phyloP scores from a whole-genome alignment of 768 basidiomycete genomes.

The Mycena haematopus region DNA sequence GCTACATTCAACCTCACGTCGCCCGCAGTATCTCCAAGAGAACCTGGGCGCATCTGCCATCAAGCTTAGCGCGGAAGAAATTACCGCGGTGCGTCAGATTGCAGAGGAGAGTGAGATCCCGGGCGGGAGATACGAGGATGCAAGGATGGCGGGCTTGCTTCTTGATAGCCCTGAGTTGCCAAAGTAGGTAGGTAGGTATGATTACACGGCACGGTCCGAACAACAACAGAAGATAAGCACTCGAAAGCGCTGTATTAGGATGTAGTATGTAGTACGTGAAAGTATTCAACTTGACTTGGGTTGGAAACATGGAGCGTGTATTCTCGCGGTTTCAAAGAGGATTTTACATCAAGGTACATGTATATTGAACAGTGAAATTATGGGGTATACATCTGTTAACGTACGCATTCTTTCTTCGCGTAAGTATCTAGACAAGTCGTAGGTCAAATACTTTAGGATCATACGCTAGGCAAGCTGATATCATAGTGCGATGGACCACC shows the following conservation, averaged over 20 bases:
- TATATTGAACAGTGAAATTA: too few relatives aligned
- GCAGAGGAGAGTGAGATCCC: slow-evolving; percentile 38
- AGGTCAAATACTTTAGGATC: neutral
- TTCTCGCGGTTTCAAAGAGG: too few relatives aligned
- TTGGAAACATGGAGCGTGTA: too few relatives aligned
- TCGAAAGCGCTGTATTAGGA: too few relatives aligned
- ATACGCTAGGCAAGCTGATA: neutral
- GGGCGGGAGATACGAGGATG: slow-evolving; percentile 16
- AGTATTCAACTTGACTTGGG: too few relatives aligned
- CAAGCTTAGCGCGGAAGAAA: slow-evolving; percentile 37
- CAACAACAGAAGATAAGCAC: neutral
- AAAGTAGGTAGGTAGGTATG: slow-evolving; percentile 11
- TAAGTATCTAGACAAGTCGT: too few relatives aligned
- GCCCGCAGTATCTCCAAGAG: slow-evolving; percentile 41
- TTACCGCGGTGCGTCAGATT: slow-evolving; percentile 35
- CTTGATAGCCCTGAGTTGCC: slow-evolving; percentile 25
- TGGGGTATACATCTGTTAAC: too few relatives aligned
- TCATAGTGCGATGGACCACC: neutral
- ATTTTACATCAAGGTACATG: too few relatives aligned
- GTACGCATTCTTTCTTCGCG: too few relatives aligned
- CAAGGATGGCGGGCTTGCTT: slow-evolving; percentile 12
- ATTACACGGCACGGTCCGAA: too few relatives aligned
- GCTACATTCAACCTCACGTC: slow-evolving; percentile 12
- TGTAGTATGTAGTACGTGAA: too few relatives aligned
- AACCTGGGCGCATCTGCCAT: slow-evolving; percentile 37